These are phyloP conservation scores for Huntiella abstrusa DNA, from an alignment of 2,329 filamentous ascomycete genomes.

Conservation along the genomic window DNA sequence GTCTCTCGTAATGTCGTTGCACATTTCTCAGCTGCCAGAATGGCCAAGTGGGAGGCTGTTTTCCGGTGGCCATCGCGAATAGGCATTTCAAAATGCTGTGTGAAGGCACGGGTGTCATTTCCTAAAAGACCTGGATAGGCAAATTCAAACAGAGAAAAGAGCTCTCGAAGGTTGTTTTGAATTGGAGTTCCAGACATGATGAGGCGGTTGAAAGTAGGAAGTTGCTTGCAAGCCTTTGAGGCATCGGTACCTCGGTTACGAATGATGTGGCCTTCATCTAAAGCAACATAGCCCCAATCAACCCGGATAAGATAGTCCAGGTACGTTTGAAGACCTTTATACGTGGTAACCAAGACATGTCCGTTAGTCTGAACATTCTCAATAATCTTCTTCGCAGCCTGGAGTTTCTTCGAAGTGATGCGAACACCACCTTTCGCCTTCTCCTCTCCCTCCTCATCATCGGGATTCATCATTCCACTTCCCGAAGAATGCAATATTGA, in stretches of 20 bases:
- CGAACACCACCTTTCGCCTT: slow-evolving; percentile 20
- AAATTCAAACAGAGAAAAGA: slow-evolving; percentile 97
- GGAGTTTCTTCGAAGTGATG: slow-evolving; percentile 30
- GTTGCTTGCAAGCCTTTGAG: slow-evolving; percentile 85
- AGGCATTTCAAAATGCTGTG: slow-evolving; percentile 79
- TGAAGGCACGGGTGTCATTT: slow-evolving; percentile 69
- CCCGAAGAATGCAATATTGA: slow-evolving; percentile 90
- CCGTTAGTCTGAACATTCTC: slow-evolving; percentile 66
- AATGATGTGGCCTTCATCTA: slow-evolving; percentile 97
- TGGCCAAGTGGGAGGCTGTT: slow-evolving; percentile 82
- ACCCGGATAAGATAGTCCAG: slow-evolving; percentile 62
- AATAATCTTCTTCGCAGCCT: slow-evolving; percentile 61
- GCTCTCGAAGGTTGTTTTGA: slow-evolving; percentile 86
- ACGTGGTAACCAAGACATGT: slow-evolving; percentile 88
- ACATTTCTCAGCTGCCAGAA: slow-evolving; percentile 85
- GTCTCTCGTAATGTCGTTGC: slow-evolving; percentile 86
- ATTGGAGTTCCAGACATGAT: slow-evolving; percentile 94
- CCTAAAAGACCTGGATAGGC: slow-evolving; percentile 92
- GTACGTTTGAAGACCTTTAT: slow-evolving; percentile 88
- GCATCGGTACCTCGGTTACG: slow-evolving; percentile 90
- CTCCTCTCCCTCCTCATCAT: slow-evolving; percentile 35
- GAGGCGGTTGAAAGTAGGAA: slow-evolving; percentile 74
- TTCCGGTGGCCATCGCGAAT: slow-evolving; percentile 89
- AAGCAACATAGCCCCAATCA: slow-evolving; percentile 81
- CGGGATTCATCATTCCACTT: slow-evolving; percentile 85